Base-by-base conservation (phyloP, 148 eudicot genomes). In the Persicaria tinctoria region DNA sequence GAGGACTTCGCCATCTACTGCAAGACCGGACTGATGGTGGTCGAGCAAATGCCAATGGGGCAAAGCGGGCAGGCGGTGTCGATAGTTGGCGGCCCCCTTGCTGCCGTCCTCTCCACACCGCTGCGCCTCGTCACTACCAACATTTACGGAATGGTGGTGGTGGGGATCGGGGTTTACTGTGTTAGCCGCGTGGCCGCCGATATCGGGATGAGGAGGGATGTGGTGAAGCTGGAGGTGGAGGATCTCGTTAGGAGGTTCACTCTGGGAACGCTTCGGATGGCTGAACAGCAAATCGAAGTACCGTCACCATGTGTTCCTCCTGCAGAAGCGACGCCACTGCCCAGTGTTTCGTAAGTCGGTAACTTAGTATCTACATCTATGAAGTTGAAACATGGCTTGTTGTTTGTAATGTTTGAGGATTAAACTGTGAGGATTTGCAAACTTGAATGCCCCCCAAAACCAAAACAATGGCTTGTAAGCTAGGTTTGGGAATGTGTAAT, bases 1-100 rank as follows among this genome's bases (percentile, higher is more conserved):
- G 96, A 90, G 66, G 96, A 90, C 76, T 90, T 90, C 60, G 86
- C 97, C 3, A 89, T 91, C 23, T 91, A 91, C 78, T 91, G 97
- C 81, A 91, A 91, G 82, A 91, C 97, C 0, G 97, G 97, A 17
- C 75, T 91, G 23, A 84, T 89, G 0, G 83, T 91, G 38, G 38
- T 89, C 46, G 85, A 86, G 71, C 87, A 86, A 60, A 77, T 83
- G 17, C 82, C 87, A 1, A 79, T 85, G 87, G 90, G 97, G 13
- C 93, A 86, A 64, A 91, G 93, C 45, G 91, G 91, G 10, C 93
- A 91, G 74, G 87, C 97, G 2, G 91, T 83, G n/a, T 87, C 93
- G 0, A 78, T 87, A 10, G 76, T 91, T 1, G 91, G 97, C 48
- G 97, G 90, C 0, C 97, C 97, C 9, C 83, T 91, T 49, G 89